A percentile compares a stretch with the other conserved stretches of the same genome.
Conservation (phyloP, 768 basidiomycete species). For the Amylocystis lapponica region DNA sequence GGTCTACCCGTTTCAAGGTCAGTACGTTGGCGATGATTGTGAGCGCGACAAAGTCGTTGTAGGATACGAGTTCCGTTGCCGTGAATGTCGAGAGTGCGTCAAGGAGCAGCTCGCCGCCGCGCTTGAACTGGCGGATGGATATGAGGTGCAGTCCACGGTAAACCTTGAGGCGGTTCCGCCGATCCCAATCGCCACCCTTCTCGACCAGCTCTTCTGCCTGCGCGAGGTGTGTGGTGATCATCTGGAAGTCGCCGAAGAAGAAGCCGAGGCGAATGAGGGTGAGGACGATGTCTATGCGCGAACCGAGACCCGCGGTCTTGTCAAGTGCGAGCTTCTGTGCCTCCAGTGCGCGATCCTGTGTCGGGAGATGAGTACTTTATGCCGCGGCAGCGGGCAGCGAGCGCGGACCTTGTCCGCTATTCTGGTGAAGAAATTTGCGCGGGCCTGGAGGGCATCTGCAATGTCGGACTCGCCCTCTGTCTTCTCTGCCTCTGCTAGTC, state of each 20-base stretch:
- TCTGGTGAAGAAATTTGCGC: conserved; percentile 79
- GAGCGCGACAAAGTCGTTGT: conserved; percentile 86
- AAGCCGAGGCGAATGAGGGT: conserved; percentile 85
- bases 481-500: conserved; percentile 81
- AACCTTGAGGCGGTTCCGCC: conserved; percentile 93
- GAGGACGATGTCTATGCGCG: conserved; percentile 88
- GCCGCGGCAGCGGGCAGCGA: not conserved
- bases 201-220: conserved; percentile 89
- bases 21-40: conserved; percentile 78
- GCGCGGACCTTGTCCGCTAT: conserved; percentile 75
- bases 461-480: conserved; percentile 93
- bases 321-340: conserved; percentile 82
- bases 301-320: conserved; percentile 90
- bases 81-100: conserved; percentile 95
- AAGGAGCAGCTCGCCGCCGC: conserved; percentile 76
- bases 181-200: conserved; percentile 97
- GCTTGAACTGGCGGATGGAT: conserved; percentile 88
- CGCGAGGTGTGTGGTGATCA: conserved; percentile 66
- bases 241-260: conserved; percentile 76
- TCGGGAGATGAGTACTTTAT: not conserved
- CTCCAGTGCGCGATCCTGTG: conserved; percentile 70
- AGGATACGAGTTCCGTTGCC: conserved; percentile 80
- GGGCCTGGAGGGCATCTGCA: conserved; percentile 76
- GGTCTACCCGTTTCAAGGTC: conserved; percentile 71
- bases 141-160: conserved; percentile 84